Percentiles rank a stretch among this genome's conserved stretches.
phyloP scores from a whole-genome alignment of 805 yeast genomes.

The Barnettozyma pratensis region DNA sequence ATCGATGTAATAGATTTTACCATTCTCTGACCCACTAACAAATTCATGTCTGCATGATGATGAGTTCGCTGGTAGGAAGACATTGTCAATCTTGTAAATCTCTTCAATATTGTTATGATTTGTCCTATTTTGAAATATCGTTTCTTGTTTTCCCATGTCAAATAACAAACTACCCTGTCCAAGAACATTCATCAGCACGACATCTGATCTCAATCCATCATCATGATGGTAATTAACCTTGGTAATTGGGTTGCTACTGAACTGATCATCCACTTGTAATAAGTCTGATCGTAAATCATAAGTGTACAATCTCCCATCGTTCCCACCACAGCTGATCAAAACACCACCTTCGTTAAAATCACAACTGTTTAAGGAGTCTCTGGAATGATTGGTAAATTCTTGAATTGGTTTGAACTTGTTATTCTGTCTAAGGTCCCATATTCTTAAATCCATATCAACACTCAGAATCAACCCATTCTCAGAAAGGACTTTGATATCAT shows the following conservation, averaged over 20 bases:
- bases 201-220: neutral
- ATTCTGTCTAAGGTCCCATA: constrained; percentile 13
- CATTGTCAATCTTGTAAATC: constrained; percentile 10
- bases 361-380: constrained; percentile 24
- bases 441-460: constrained; percentile 20
- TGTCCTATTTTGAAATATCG: neutral
- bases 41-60: neutral
- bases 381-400: constrained; percentile 24
- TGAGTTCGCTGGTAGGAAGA: neutral
- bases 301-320: constrained; percentile 19
- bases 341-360: constrained; percentile 2
- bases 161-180: constrained; percentile 1
- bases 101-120: neutral
- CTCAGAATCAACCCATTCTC: constrained; percentile 13
- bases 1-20: constrained; percentile 1
- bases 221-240: constrained; percentile 1
- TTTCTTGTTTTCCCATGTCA: neutral
- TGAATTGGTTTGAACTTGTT: constrained; percentile 29
- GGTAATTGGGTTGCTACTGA: constrained; percentile 8
- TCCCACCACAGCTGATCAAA: constrained; percentile 15
- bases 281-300: constrained; percentile 21
- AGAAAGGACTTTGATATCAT: constrained; percentile 8
- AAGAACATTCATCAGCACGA: constrained; percentile 6
- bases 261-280: constrained; percentile 7
- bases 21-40: constrained; percentile 8